phyloP scores from a whole-genome alignment of 257 asterid genomes.

The Solanum phureja region DNA sequence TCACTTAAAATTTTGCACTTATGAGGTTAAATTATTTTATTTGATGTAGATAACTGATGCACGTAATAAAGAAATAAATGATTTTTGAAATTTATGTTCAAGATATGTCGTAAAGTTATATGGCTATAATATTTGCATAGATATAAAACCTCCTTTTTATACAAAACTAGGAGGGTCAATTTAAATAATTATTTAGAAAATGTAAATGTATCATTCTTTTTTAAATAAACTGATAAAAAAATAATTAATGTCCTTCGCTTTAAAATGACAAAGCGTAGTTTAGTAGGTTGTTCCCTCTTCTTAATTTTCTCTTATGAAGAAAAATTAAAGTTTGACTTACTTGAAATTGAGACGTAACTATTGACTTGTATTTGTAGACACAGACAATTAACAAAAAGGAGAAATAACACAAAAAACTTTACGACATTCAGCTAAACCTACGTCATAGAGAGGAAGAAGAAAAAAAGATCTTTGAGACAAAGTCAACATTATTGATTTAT shows the following conservation, averaged over 20 bases:
- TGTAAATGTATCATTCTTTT: not conserved
- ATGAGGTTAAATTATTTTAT: not conserved
- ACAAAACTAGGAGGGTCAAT: not conserved
- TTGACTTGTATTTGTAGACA: not conserved
- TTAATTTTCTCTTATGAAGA: not conserved
- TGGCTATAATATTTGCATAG: not conserved
- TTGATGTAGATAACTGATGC: not conserved
- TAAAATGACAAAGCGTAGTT: not conserved
- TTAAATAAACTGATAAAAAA: accelerated
- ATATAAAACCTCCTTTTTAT: not conserved
- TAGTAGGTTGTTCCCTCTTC: not conserved
- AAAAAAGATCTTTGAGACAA: not conserved
- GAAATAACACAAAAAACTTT: not conserved
- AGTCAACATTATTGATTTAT: not conserved
- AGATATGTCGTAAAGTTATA: not conserved
- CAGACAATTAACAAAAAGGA: not conserved
- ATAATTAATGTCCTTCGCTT: not conserved
- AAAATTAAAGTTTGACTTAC: accelerated
- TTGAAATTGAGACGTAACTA: not conserved
- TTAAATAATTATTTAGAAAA: not conserved
- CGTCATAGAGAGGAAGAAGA: not conserved
- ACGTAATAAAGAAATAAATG: not conserved
- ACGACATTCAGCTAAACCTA: not conserved
- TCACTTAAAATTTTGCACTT: not conserved
- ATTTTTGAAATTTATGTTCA: accelerated